These are phyloP conservation scores for Physcia stellaris DNA, from an alignment of 495 filamentous ascomycete species.

Conservation along the genomic window DNA sequence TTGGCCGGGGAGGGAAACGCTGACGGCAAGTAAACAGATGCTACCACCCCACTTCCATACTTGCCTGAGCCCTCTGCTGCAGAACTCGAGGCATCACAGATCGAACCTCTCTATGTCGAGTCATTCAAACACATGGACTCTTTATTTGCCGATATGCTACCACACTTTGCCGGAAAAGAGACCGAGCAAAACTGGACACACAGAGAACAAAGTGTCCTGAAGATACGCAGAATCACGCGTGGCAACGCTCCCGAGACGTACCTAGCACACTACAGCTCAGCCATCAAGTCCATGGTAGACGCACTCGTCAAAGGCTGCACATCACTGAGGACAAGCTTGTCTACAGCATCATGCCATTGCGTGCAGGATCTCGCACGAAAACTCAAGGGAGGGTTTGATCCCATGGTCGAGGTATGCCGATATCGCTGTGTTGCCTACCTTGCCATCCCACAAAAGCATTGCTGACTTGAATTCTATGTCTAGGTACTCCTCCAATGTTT, in stretches of 20 bases:
- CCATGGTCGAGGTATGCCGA: slow-evolving; percentile 86
- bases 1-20: too few species aligned
- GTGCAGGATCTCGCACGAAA: slow-evolving; percentile 73
- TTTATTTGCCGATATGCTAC: slow-evolving; percentile 62
- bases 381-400: slow-evolving; percentile 65
- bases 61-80: too few species aligned
- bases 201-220: slow-evolving; percentile 64
- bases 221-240: slow-evolving; percentile 60
- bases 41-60: too few species aligned
- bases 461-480: too few species aligned
- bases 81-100: too few species aligned
- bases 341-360: slow-evolving; percentile 68
- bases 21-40: too few species aligned
- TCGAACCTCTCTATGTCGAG: slow-evolving; percentile 70
- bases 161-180: slow-evolving; percentile 77
- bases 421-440: too few species aligned
- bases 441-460: too few species aligned
- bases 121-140: slow-evolving; percentile 77
- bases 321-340: slow-evolving; percentile 80
- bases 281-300: slow-evolving; percentile 64
- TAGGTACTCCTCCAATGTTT: slow-evolving; percentile 78
- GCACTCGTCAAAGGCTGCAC: slow-evolving; percentile 79
- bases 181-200: slow-evolving; percentile 81
- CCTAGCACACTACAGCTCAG: slow-evolving; percentile 47
- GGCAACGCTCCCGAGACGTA: slow-evolving; percentile 79